Evolutionary conservation across 1,284 basidiomycete genomes (phyloP), one percentile per base, ranked within the genome.

Genomic region (Testicularia cyperi): DNA sequence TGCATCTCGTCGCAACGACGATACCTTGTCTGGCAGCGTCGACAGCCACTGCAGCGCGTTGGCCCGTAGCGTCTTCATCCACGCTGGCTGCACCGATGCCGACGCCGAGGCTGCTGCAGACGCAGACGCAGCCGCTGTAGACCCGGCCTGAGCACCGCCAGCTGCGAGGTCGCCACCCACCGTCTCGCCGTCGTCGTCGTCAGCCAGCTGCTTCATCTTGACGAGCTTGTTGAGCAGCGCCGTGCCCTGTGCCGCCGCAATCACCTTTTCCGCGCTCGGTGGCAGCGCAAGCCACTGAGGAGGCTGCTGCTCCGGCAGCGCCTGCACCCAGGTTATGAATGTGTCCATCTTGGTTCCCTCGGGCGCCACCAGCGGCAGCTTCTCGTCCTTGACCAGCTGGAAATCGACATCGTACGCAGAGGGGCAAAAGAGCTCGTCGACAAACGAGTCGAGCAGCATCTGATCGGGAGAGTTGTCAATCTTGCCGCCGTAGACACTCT

Each of bases 401-500:
- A 72, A 76, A 13, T 53, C 63, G 3, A 37, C 32, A 29, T 75
- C 73, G 54, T 72, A 76, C 16, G 71, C 71, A 2, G 40, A 42
- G 2, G 73, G 66, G n/a, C 60, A 69, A 36, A 76, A 74, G 6
- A 76, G 51, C 23, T 55, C 65, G 24, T 72, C 70, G 22, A 76
- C 71, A 26, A 76, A 72, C 20, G 70, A 65, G 35, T 76, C 70
- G 22, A 76, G 64, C 46, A 76, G 36, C 12, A 46, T 45, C 52
- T 75, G 74, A 40, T 76, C 74, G 5, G 70, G 56, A 6, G 37
- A 40, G 23, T 66, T 68, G 44, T 76, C 74, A 32, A 75, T 68
- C 57, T 72, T 74, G 32, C 73, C 68, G 7, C 74, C 74, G 44
- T 76, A 76, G 21, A 76, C 64, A 31, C 46, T 61, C 55, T 72